Percentiles rank a stretch among this genome's conserved stretches.
Conservation (phyloP, 2,329 filamentous ascomycete genomes). For the Tolypocladium endophyticum region DNA sequence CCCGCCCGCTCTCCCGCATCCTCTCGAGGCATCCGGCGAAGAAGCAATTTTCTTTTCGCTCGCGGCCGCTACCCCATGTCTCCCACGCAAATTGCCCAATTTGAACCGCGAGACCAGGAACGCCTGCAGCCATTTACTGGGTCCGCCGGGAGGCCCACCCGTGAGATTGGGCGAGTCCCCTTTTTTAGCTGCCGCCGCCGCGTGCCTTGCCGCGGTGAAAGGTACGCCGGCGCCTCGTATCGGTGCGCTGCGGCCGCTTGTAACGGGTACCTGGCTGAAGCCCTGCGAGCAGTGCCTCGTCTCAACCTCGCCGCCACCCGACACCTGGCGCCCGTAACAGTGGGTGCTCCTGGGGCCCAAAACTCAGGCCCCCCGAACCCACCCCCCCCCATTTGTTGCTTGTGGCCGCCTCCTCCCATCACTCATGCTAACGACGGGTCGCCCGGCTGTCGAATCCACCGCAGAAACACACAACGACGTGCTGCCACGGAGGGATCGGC, state of each 20-base stretch:
- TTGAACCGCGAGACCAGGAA: conserved; percentile 7
- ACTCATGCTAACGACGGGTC: not conserved
- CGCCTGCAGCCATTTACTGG: conserved; percentile 4
- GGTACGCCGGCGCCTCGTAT: not conserved
- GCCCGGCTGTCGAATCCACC: not conserved
- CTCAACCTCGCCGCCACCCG: not conserved
- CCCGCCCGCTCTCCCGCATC: not conserved
- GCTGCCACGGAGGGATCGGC: not conserved
- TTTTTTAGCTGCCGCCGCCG: conserved; percentile 1
- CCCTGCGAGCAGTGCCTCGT: not conserved
- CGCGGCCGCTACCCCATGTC: conserved; percentile 1
- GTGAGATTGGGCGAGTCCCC: conserved; percentile 7
- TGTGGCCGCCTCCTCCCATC: not conserved
- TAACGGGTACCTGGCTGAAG: not conserved
- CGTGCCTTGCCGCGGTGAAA: not conserved
- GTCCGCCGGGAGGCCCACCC: conserved; percentile 6
- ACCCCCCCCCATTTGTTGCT: not conserved
- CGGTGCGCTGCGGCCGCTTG: not conserved
- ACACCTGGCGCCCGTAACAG: not conserved
- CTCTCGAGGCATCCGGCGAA: not conserved
- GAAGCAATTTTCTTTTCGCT: conserved; percentile 2
- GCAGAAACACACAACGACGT: not conserved
- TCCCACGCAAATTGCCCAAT: conserved; percentile 14
- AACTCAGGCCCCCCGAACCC: not conserved
- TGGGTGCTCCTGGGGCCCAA: not conserved